Conservation (phyloP, 2,329 filamentous ascomycete species). For the Penicillium glabrum region DNA sequence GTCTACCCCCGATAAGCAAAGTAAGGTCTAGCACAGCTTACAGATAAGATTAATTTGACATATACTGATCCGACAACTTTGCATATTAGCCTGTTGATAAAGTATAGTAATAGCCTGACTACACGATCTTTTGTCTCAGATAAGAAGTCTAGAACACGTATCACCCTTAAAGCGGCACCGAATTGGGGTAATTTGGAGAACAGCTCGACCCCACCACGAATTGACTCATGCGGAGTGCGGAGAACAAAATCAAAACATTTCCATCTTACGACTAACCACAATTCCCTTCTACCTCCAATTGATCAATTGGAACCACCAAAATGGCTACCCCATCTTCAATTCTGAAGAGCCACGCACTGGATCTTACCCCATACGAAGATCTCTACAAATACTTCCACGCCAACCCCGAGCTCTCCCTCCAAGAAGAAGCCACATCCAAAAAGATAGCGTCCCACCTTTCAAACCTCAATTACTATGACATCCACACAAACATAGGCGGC, state of each 20-base stretch:
- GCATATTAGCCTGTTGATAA: too few relatives aligned
- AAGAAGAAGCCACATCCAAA: constrained; percentile 55
- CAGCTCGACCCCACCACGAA: not conserved
- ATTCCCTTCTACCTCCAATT: not conserved
- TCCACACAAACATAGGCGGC: constrained; percentile 48
- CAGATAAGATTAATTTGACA: too few relatives aligned
- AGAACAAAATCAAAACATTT: not conserved
- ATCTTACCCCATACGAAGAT: constrained; percentile 50
- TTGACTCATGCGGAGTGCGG: not conserved
- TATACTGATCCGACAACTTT: too few relatives aligned
- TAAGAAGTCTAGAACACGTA: too few relatives aligned
- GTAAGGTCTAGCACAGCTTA: too few relatives aligned
- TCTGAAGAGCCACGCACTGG: constrained; percentile 17
- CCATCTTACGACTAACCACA: not conserved
- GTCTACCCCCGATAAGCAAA: too few relatives aligned
- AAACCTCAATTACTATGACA: constrained; percentile 31
- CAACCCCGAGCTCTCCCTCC: constrained; percentile 60
- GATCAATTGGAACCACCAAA: not conserved
- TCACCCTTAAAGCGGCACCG: not conserved
- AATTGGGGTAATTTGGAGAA: not conserved
- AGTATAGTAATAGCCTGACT: too few relatives aligned
- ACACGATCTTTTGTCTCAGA: too few relatives aligned
- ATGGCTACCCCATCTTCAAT: constrained; percentile 31
- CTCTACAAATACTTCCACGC: constrained; percentile 61
- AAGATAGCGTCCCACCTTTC: constrained; percentile 47